phyloP scores from a whole-genome alignment of 495 filamentous ascomycete genomes.

The Thermochaetoides thermophila region DNA sequence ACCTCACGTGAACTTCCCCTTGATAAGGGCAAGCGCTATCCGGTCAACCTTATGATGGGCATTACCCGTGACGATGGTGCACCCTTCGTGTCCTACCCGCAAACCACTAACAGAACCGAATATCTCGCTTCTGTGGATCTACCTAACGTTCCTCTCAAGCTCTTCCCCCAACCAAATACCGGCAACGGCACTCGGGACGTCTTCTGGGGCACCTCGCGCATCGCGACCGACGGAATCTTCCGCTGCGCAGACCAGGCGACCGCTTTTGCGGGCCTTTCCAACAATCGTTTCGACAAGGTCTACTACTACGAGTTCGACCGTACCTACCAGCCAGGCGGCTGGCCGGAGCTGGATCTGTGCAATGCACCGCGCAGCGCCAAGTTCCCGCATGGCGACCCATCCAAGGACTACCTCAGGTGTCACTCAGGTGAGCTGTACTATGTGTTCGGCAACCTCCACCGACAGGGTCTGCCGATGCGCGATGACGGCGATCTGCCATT shows the following conservation, averaged over 20 bases:
- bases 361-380: constrained; percentile 22
- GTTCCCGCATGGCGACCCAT: constrained; percentile 31
- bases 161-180: constrained; percentile 22
- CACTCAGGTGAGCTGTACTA: constrained; percentile 25
- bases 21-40: constrained; percentile 13
- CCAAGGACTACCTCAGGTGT: constrained; percentile 18
- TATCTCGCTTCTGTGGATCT: constrained; percentile 28
- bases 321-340: constrained; percentile 34
- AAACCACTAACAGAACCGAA: constrained; percentile 17
- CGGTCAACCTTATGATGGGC: constrained; percentile 30
- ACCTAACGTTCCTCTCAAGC: constrained; percentile 16
- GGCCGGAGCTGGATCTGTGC: constrained; percentile 31
- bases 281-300: constrained; percentile 19
- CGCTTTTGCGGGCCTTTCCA: constrained; percentile 18
- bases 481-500: constrained; percentile 25
- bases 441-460: constrained; percentile 25
- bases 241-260: constrained; percentile 37
- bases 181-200: constrained; percentile 29
- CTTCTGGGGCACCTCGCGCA: constrained; percentile 28
- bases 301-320: constrained; percentile 40
- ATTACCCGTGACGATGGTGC: constrained; percentile 35
- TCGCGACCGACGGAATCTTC: constrained; percentile 36
- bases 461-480: constrained; percentile 19
- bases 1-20: constrained; percentile 20
- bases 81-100: constrained; percentile 29